Base-by-base conservation (phyloP, 345 rosid species). In the Pseudoturritis turrita region DNA sequence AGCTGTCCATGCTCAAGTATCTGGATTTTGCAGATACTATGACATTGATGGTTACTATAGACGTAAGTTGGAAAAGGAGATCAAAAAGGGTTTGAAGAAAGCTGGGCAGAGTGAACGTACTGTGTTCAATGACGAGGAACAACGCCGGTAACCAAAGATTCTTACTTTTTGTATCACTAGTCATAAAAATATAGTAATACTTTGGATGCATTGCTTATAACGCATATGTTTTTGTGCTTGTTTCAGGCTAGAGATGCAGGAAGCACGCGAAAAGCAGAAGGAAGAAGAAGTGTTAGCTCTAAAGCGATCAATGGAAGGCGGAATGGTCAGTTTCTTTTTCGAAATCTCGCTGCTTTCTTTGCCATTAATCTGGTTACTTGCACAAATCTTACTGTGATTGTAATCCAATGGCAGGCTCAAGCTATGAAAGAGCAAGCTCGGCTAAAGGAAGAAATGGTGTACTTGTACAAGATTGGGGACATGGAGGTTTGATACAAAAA, bases 381-480 rank as follows among this genome's bases (percentile, higher is more conserved):
- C 28, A 19, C 4, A 25, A 19, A 17, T 31, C 49, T 77, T 33
- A 55, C 9, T 51, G 8, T 60, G 25, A 49, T 41, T 68, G 6
- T 28, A 8, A 52, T 52, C 25, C 10, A 44, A 29, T 59, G 33
- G 51, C 75, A 92, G 98, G 98, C 96, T 14, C 92, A 92, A 81
- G 98, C 92, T 54, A 92, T 89, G 98, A 95, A 88, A 79, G 96
- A 95, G 47, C 98, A 94, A 81, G 96, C 97, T 63, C 90, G 68
- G 46, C 82, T 95, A 58, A 82, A 80, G 77, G 97, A 95, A 80
- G 99, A 95, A 80, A 95, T 91, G 99, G 96, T 90, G 22, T 88
- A 82, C 74, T 88, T 86, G 36, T 95, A 88, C 86, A 94, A 91
- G 89, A 81, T 94, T 53, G 96, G 97, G 62, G 92, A 91, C 79